Conservation (phyloP, 2,329 filamentous ascomycete genomes). For the Hypoxylon sp. region DNA sequence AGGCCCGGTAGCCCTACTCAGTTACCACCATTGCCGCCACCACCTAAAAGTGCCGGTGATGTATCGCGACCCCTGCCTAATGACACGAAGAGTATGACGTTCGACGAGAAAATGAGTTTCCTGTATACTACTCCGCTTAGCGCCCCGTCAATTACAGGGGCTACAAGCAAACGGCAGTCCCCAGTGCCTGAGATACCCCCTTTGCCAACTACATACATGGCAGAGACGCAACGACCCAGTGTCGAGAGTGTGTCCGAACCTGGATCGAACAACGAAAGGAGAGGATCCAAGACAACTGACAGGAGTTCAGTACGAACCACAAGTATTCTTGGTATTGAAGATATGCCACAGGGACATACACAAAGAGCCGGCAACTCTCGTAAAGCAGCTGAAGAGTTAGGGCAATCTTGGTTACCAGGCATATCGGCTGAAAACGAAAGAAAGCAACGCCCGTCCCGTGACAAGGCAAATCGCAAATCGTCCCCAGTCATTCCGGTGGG, state of each 20-base stretch:
- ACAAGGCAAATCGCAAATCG: constrained; percentile 61
- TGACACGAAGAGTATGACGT: constrained; percentile 71
- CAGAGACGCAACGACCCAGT: constrained; percentile 44
- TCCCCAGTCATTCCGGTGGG: constrained; percentile 65
- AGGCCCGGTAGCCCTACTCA: constrained; percentile 63
- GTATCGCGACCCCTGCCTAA: constrained; percentile 63
- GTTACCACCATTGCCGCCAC: constrained; percentile 67
- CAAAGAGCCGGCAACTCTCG: constrained; percentile 40
- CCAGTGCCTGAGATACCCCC: constrained; percentile 63
- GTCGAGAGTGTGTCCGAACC: constrained; percentile 48
- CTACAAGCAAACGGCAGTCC: constrained; percentile 54
- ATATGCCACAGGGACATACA: constrained; percentile 51
- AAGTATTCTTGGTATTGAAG: constrained; percentile 59
- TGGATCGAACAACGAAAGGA: constrained; percentile 47
- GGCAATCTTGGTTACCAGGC: constrained; percentile 59
- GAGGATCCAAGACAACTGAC: constrained; percentile 54
- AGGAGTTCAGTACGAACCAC: constrained; percentile 59
- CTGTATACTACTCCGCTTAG: constrained; percentile 62
- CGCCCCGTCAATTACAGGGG: constrained; percentile 35
- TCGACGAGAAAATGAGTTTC: constrained; percentile 70
- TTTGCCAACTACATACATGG: constrained; percentile 54
- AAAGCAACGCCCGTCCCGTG: constrained; percentile 37
- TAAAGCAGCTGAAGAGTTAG: constrained; percentile 54
- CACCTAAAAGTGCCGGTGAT: constrained; percentile 61
- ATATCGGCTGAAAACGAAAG: constrained; percentile 46